Base-by-base conservation (phyloP, 371 early-diverging fungal species). In the Encephalitozoon hellem region DNA sequence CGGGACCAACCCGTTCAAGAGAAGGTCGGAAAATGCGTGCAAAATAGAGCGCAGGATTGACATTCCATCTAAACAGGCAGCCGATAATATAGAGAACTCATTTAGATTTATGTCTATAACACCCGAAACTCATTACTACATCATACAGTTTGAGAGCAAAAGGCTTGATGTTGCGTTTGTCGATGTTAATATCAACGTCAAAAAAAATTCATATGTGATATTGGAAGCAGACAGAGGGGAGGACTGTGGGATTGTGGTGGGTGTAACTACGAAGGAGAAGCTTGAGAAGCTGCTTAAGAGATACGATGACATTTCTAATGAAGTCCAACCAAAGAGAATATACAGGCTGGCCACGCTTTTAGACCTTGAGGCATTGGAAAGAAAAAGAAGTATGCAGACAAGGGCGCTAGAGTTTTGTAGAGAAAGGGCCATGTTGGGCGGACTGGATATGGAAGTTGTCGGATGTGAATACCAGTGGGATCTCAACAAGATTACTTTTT, bases 391-490 rank as follows among this genome's bases (percentile, higher is more conserved):
- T 30, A 41, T 79, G 52, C 82, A 82, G 63, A 47, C 41, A 52
- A 34, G 43, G 2, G 86, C 86, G 9, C 38, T 85, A 26, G 49
- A 23, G 4, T 67, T 45, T 11, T 84, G 84, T 64, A 63, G 49
- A 47, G 71, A 75, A 67, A 77, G 67, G 39, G 74, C 78, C 0
- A 65, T 63, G 23, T 54, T 69, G 23, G 75, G 63, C 30, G 72
- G 74, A 25, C 55, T 85, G 34, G 39, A 47, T 26, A 85, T 85
- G 84, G 72, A 79, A 21, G 78, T 85, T 21, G 74, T 84, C 4
- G 76, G 77, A 39, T 82, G 83, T 42, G 84, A 85, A 67, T 85
- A 85, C 72, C 86, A 85, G 63, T 85, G 82, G 82, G 86, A 85
- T 72, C 54, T 84, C 53, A 84, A 85, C 32, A 85, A 85, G 69